Evolutionary conservation across 106 monocot genomes (phyloP), one percentile per base, ranked within the genome.

Genomic region (Dioscorea dumetorum): DNA sequence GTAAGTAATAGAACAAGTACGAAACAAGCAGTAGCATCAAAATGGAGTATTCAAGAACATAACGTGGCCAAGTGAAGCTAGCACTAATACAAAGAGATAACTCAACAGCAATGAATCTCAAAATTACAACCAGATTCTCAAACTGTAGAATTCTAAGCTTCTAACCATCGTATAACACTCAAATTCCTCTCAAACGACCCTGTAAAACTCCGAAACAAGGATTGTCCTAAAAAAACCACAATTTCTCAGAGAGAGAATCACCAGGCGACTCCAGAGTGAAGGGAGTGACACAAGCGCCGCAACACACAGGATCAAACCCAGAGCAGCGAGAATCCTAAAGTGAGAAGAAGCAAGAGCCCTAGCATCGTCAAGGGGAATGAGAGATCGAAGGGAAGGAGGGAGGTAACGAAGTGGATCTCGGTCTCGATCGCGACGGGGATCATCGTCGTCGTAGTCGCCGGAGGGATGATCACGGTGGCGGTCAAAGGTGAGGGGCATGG

Each of bases 241-340:
- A 8, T 12, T 41, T 15, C 13, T 0, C 12, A 32, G 66, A 72
- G 18, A 12, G 49, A 49, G 24, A 57, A 78, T 80, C 60, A 89
- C 93, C 79, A 89, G 68, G 28, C 70, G 89, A 20, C 20, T 67
- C 93, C 85, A 93, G 57, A 93, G 49, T 13, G 72, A 74, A 58
- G 86, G 89, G n/a, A 83, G 49, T 16, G 50, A 74, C 68, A 79
- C 33, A 33, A 86, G 18, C 16, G 67, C 73, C 20, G 64, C 63
- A 67, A 93, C 15, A 35, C 78, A 34, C 41, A 77, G 41, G 48
- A 78, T 64, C 20, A 65, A 71, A 67, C 83, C 69, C 60, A 72
- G 21, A 3, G 59, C 86, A 41, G 82, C 14, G 21, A 79, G 56
- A 64, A 79, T 72, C 50, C 75, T 66, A 15, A 69, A 60, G 21